Base-by-base conservation (phyloP, 1,139 yeast genomes). In the Spencermartinsiella ligniputridi region DNA sequence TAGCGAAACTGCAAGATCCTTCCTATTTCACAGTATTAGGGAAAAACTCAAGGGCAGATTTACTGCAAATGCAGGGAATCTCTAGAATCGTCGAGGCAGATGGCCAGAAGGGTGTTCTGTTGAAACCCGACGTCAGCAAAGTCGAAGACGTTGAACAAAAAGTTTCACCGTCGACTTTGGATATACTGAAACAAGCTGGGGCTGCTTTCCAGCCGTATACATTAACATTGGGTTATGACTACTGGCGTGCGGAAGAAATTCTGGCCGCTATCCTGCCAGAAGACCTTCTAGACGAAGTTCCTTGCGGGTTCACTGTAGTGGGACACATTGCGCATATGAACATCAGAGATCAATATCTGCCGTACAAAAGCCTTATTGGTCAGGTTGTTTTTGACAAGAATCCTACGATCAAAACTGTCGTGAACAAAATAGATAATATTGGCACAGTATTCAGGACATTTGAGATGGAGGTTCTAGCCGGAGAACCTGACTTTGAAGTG, bases 241-340 rank as follows among this genome's bases (percentile, higher is more conserved):
- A 79, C 65, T 92, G 97, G 97, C 81, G 79, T 54, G 74, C 90
- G n/a, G 97, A 92, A 48, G 96, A 92, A 54, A 83, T 92, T 15
- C 70, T 92, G 39, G 69, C 74, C 39, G 78, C 95, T 0, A 78
- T 88, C 2, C 64, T 92, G 41, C 98, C 99, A 0, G 84, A 79
- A 46, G 70, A 80, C 16, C 67, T 81, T 18, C 67, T 78, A 15
- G 81, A 76, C 37, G 96, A 88, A 46, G 72, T 85, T 3, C 99
- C 98, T 0, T 74, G 92, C 1, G 95, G 97, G 0, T 94, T 86
- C 63, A 87, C 98, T 1, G 81, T 83, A 41, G 95, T 95, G 0
- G 99, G 99, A 0, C 98, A 94, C 66, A 78, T 94, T 44, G 98
- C 98, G 0, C 99, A 94, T 64, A 66, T 94, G 57, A 94, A 94